Conservation (phyloP, 2,329 filamentous ascomycete genomes). For the Karstenula rhodostoma region DNA sequence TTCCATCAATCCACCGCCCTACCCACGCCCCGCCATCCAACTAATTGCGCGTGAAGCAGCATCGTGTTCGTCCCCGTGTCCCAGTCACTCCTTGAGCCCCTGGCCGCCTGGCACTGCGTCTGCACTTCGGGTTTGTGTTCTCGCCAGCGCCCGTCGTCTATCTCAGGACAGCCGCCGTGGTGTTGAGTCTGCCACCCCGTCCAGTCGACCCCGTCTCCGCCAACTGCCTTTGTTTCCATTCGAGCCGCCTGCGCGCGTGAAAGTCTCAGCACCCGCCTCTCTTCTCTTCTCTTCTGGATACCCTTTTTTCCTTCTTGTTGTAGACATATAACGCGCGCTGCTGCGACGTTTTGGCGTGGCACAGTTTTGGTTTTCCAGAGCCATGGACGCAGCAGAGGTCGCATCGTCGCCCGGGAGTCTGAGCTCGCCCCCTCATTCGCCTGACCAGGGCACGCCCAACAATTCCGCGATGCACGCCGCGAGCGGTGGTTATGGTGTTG, state of each 20-base stretch:
- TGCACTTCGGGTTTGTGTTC: slow-evolving; percentile 46
- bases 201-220: slow-evolving; percentile 10
- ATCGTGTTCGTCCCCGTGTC: slow-evolving; percentile 42
- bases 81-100: slow-evolving; percentile 27
- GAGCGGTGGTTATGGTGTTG: slow-evolving; percentile 42
- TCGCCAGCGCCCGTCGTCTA: slow-evolving; percentile 36
- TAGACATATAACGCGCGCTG: slow-evolving; percentile 12
- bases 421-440: slow-evolving; percentile 50
- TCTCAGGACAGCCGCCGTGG: slow-evolving; percentile 39
- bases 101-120: slow-evolving; percentile 28
- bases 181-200: slow-evolving; percentile 42
- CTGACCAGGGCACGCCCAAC: slow-evolving; percentile 43
- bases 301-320: slow-evolving; percentile 6
- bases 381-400: slow-evolving; percentile 42
- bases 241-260: slow-evolving; percentile 11
- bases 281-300: not conserved
- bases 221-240: slow-evolving; percentile 13
- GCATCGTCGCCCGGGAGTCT: slow-evolving; percentile 48
- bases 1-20: slow-evolving; percentile 37
- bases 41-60: slow-evolving; percentile 30
- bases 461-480: slow-evolving; percentile 41
- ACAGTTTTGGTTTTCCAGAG: slow-evolving; percentile 26
- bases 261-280: slow-evolving; percentile 2
- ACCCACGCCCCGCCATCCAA: slow-evolving; percentile 39
- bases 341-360: slow-evolving; percentile 13